phyloP scores from a whole-genome alignment of 345 rosid species.

The Abelmoschus esculentus region DNA sequence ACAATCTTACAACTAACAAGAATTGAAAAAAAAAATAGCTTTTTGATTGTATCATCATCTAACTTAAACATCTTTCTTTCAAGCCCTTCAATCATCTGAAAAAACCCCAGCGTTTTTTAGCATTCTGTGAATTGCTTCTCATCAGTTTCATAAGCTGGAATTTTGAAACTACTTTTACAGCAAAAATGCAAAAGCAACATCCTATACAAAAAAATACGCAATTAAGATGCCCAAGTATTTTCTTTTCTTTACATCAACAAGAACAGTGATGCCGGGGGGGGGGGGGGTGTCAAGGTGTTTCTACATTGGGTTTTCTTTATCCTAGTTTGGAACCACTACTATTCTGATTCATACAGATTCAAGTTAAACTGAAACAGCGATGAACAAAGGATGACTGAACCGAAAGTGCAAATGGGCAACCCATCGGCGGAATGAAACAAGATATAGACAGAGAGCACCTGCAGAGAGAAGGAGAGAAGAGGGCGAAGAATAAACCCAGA shows the following conservation, averaged over 20 bases:
- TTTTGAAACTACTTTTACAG: background rate
- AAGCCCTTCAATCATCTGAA: background rate
- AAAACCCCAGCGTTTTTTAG: background rate
- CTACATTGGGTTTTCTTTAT: background rate
- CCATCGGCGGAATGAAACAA: background rate
- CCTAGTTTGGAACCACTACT: background rate
- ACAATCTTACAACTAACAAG: background rate
- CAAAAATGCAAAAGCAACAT: background rate
- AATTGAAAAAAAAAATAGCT: background rate
- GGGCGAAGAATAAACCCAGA: conserved; percentile 7
- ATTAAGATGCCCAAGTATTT: background rate
- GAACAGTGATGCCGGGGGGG: background rate
- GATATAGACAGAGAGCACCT: conserved; percentile 18
- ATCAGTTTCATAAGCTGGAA: background rate
- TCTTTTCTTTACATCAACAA: background rate
- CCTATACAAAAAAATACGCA: background rate
- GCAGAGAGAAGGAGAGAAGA: conserved; percentile 23
- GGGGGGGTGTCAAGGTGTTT: background rate
- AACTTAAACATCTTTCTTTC: background rate
- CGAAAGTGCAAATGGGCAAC: background rate
- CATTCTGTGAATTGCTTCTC: background rate
- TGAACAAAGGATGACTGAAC: background rate
- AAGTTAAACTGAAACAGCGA: background rate
- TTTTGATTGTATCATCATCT: background rate
- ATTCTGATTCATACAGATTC: background rate